Base-by-base conservation (phyloP, 768 basidiomycete genomes). In the Suillus spraguei region DNA sequence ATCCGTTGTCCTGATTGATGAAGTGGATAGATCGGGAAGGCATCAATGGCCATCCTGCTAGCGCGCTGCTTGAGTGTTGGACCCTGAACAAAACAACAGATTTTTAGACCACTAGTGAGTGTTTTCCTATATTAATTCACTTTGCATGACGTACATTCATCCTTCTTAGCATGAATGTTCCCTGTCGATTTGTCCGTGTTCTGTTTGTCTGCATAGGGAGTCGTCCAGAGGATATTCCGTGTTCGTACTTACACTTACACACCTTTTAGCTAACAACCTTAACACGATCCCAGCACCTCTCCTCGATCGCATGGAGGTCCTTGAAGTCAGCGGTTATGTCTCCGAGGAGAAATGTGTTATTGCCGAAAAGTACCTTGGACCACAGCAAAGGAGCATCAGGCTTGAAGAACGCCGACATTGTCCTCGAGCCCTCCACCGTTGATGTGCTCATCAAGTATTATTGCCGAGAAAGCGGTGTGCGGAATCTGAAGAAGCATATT, bases 401-500 rank as follows among this genome's bases (percentile, higher is more conserved):
- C 13, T 81, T 99, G 33, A 90, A 90, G 72, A 83, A 86, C 20
- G 93, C 91, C 1, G 91, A 97, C 72, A 92, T 99, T 4, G 76
- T 83, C 60, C 79, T 99, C 17, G 89, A 93, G 22, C 82, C 85
- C 7, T 81, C 85, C 11, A 87, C 95, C 0, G 88, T 99, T 52
- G 94, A 96, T 68, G 79, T 86, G 13, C 82, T 99, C 60, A 99
- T 99, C 79, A 92, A 96, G 73, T 98, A 95, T 75, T 99, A 99
- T 76, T 96, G 94, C 73, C 85, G 97, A 28, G 97, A 99, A 80
- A 97, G 94, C 69, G 97, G 97, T 50, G 97, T 99, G 36, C 82
- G 97, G 56, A 95, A 95, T 72, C 72, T 99, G 74, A 99, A 99
- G 87, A 99, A 99, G 78, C 92, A 96, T 70, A 97, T 99, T 61